Evolutionary conservation across 768 basidiomycete genomes (phyloP), one percentile per base, ranked within the genome.

Genomic region (Fistulinella prunicolor): DNA sequence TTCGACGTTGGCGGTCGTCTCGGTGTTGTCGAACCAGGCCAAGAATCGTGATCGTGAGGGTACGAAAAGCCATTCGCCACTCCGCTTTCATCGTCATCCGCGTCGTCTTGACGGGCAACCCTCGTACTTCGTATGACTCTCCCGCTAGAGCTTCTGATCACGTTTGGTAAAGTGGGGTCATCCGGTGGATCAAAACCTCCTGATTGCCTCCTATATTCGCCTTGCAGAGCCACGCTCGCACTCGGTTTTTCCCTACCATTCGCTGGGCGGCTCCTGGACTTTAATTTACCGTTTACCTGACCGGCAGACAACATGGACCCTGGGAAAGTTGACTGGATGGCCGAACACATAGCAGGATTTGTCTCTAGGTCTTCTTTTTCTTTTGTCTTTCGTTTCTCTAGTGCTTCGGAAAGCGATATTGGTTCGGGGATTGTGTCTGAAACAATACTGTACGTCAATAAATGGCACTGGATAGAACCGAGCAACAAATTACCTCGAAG

Each of bases 371-470:
- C 62, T 55, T 75, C 77, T 49, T 74, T 78, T 65, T 76, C 78
- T 54, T 76, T 80, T 3, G 66, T 70, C 49, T 73, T 73, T 30
- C 80, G 78, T 45, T 76, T 69, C 32, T 73, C 67, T 22, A 89
- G 66, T n/a, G 87, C 87, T 38, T 81, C 80, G 4, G 68, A 60
- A 21, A 88, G 69, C 13, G 81, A 62, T 7, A 86, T 69, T 3
- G 86, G 81, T 32, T 69, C 64, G 10, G 87, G 87, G 14, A 89
- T 80, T 9, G 80, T 84, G 51, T 86, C 87, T 89, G 56, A 28
- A 39, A 16, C 16, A 24, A 29, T 23, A 36, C 26, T 38, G 44
- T 4, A 49, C 35, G 44, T 64, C 26, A 47, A 26, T 37, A 37
- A 9, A 38, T 24, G 22, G 14, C 12, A 24, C 3, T 22, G 26